Evolutionary conservation across 352 stramenopile species (phyloP).

Genomic region (Globisporangium apiculatum): DNA sequence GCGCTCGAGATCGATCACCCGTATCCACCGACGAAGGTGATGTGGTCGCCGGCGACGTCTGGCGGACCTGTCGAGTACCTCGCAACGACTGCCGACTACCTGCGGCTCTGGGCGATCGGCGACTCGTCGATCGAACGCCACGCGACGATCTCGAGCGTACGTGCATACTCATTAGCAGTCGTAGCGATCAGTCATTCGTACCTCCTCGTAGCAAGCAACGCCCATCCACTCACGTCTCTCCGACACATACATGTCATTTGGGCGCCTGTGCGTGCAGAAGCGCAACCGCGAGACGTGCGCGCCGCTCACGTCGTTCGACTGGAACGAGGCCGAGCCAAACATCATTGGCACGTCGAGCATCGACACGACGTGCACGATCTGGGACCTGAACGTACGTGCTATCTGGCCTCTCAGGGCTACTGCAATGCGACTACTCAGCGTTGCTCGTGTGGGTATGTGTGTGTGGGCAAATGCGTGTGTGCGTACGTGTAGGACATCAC

Average conservation of each 20-base stretch:
- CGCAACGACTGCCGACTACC: constrained; percentile 78
- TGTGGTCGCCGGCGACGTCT: constrained; percentile 70
- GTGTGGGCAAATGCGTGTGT: too few species aligned
- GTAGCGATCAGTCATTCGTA: constrained; percentile 4
- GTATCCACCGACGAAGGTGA: constrained; percentile 84
- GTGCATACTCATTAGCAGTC: background rate
- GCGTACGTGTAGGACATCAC: constrained; percentile 33
- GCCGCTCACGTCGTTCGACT: constrained; percentile 97
- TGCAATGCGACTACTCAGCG: too few species aligned
- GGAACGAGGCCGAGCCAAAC: constrained; percentile 94
- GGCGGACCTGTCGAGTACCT: constrained; percentile 52
- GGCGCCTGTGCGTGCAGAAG: constrained; percentile 16
- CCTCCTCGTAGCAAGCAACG: too few species aligned
- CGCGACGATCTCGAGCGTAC: constrained; percentile 66
- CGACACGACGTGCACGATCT: constrained; percentile 98
- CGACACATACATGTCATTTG: background rate
- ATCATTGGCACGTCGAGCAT: constrained; percentile 96
- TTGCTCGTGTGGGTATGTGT: too few species aligned
- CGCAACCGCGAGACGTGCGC: constrained; percentile 91
- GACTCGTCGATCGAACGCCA: constrained; percentile 71
- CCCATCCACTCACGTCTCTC: background rate
- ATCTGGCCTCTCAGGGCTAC: too few species aligned
- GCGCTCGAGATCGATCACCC: constrained; percentile 75
- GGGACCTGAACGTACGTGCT: constrained; percentile 91
- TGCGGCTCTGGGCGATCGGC: constrained; percentile 72